These are phyloP conservation scores for Globisporangium nagaii DNA, from an alignment of 352 stramenopile species.

Conservation along the genomic window DNA sequence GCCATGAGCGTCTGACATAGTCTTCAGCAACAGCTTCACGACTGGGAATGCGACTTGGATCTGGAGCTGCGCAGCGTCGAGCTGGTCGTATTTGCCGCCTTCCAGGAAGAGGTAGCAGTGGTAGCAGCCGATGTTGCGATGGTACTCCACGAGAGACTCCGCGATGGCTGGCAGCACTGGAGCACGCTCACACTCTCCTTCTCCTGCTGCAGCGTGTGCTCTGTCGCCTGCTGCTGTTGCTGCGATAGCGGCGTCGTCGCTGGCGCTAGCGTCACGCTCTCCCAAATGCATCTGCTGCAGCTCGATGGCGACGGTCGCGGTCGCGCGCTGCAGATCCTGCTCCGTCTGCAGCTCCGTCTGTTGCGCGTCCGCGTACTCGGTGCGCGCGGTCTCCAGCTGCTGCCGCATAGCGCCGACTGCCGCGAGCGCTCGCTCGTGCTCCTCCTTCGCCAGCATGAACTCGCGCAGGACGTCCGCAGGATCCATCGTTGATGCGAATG, in stretches of 20 bases:
- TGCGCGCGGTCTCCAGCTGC: conserved; percentile 17
- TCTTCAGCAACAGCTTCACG: conserved; percentile 19
- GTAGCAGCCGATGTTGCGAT: conserved; percentile 81
- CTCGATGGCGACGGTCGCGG: neutral
- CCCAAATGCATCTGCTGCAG: conserved; percentile 7
- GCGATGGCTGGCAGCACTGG: conserved; percentile 8
- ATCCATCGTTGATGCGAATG: neutral
- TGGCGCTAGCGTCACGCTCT: neutral
- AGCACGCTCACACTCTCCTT: neutral
- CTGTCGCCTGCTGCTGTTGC: no score
- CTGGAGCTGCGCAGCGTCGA: conserved; percentile 20
- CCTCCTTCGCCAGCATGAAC: conserved; percentile 27
- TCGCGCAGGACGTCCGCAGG: conserved; percentile 23
- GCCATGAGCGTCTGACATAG: neutral
- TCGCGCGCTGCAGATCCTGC: conserved; percentile 4
- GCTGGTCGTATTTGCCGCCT: conserved; percentile 7
- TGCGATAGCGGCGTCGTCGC: neutral
- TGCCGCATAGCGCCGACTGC: conserved; percentile 13
- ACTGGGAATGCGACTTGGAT: conserved; percentile 35
- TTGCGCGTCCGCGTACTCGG: conserved; percentile 24
- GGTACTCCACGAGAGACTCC: conserved; percentile 58
- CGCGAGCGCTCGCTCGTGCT: conserved; percentile 31
- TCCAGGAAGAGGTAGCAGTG: conserved; percentile 55
- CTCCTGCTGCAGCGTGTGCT: no score
- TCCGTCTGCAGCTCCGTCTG: conserved; percentile 14